phyloP scores from a whole-genome alignment of 1,284 basidiomycete species.

The Sphaerobolus stellatus region DNA sequence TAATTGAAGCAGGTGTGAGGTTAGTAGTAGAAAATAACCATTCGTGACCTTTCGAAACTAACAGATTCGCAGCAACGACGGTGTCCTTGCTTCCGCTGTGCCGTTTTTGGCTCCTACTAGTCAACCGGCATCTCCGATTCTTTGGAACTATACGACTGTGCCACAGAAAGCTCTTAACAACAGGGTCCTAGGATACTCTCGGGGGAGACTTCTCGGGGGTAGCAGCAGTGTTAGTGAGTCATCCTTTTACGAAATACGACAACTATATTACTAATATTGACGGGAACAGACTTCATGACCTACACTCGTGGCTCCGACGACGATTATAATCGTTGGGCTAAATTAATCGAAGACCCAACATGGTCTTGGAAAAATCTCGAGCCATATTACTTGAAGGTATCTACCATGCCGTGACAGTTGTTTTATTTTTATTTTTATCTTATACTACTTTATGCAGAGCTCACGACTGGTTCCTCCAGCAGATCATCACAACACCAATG shows the following conservation, averaged over 20 bases:
- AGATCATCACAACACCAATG: conserved; percentile 19
- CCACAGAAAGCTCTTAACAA: conserved; percentile 28
- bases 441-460: conserved; percentile 3
- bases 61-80: conserved; percentile 15
- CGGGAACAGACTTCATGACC: conserved; percentile 19
- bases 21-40: neutral
- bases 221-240: conserved; percentile 33
- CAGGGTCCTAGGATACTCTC: conserved; percentile 26
- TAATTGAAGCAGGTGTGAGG: conserved; percentile 20
- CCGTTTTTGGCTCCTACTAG: conserved; percentile 16
- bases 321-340: conserved; percentile 29
- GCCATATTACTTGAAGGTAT: conserved; percentile 23
- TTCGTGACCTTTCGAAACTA: neutral
- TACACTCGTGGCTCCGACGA: conserved; percentile 26
- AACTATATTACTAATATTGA: neutral
- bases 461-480: conserved; percentile 21
- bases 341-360: conserved; percentile 27
- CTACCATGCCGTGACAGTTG: neutral
- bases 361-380: conserved; percentile 31
- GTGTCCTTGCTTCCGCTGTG: conserved; percentile 7
- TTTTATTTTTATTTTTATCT: neutral
- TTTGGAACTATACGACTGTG: conserved; percentile 34
- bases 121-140: conserved; percentile 23
- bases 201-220: conserved; percentile 35
- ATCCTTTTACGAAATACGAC: neutral